A percentile compares a stretch with the other conserved stretches of the same genome.
phyloP scores from a whole-genome alignment of 257 asterid genomes.

The Scutellaria minor region DNA sequence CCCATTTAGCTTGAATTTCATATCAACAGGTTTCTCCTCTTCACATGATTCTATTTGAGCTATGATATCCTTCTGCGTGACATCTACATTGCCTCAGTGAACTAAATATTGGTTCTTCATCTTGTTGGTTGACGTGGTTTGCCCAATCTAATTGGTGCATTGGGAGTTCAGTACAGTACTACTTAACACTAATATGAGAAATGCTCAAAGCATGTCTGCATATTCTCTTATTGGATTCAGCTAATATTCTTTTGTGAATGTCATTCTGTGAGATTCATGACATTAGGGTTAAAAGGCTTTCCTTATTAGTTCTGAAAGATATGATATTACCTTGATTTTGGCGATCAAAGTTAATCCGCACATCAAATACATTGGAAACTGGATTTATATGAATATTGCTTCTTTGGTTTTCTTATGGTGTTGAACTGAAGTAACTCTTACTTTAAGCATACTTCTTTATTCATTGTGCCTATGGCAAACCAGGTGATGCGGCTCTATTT shows the following conservation, averaged over 20 bases:
- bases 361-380: not conserved
- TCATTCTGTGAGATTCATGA: not conserved
- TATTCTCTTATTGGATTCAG: not conserved
- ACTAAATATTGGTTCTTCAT: not conserved
- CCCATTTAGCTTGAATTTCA: not conserved
- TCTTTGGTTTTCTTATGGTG: not conserved
- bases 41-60: not conserved
- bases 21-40: not conserved
- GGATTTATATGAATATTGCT: not conserved
- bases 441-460: conserved; percentile 6
- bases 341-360: not conserved
- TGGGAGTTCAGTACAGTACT: no score
- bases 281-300: not conserved
- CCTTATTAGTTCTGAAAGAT: conserved; percentile 14
- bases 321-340: not conserved
- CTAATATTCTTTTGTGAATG: conserved; percentile 9
- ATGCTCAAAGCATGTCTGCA: not conserved
- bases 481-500: conserved; percentile 65
- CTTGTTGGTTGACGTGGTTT: not conserved
- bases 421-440: conserved; percentile 17
- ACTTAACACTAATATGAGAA: conserved; percentile 1
- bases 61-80: not conserved
- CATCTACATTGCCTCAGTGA: not conserved
- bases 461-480: conserved; percentile 53
- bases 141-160: not conserved